Percentiles rank a stretch among this genome's conserved stretches.
These are phyloP conservation scores for Vaccinium vitisidaea DNA, from an alignment of 148 eudicot genomes.

Conservation along the genomic window DNA sequence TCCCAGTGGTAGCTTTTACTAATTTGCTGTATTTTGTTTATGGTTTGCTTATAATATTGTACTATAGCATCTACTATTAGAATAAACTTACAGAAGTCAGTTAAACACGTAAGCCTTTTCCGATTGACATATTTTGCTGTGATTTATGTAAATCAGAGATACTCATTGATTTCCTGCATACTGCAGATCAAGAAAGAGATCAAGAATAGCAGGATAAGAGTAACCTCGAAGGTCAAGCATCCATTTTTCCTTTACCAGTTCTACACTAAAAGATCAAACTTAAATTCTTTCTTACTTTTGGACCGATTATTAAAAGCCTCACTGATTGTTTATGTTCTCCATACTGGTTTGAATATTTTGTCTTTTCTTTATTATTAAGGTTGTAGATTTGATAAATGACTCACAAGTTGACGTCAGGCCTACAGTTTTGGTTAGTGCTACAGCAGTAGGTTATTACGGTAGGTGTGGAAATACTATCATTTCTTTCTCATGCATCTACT, in stretches of 20 bases:
- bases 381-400: conserved; percentile 71
- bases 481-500: neutral
- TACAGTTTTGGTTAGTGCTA: conserved; percentile 84
- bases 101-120: neutral
- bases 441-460: conserved; percentile 98
- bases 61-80: neutral
- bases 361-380: conserved; percentile 43
- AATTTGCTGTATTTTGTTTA: neutral
- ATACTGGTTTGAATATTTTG: conserved; percentile 3
- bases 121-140: neutral
- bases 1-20: neutral
- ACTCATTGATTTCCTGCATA: neutral
- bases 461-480: conserved; percentile 13
- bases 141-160: neutral
- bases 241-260: neutral
- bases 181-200: conserved; percentile 90
- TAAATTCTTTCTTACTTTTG: neutral
- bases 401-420: conserved; percentile 69
- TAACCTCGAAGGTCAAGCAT: conserved; percentile 78
- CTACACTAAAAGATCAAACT: neutral
- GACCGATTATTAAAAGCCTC: neutral
- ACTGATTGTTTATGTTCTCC: neutral
- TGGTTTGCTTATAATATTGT: neutral
- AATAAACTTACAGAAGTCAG: neutral
- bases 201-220: conserved; percentile 85